Percentiles rank a stretch among this genome's conserved stretches.
phyloP scores from a whole-genome alignment of 1,284 basidiomycete genomes.

The Ganoderma lucidum region DNA sequence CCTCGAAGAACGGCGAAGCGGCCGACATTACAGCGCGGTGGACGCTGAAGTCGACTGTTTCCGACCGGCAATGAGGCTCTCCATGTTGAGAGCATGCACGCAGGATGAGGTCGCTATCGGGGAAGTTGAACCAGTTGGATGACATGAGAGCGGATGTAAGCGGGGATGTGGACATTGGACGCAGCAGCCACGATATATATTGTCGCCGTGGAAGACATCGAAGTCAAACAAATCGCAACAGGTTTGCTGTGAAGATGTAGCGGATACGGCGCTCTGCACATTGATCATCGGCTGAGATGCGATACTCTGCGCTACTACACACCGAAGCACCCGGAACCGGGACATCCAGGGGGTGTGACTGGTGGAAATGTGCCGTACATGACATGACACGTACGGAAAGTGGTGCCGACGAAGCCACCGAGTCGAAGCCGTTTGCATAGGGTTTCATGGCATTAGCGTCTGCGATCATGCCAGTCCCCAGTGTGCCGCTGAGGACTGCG shows the following conservation, averaged over 20 bases:
- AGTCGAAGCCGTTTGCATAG: background rate
- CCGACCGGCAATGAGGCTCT: conserved; percentile 14
- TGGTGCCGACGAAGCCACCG: background rate
- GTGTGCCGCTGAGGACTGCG: conserved; percentile 32
- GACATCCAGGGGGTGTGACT: background rate
- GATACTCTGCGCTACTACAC: background rate
- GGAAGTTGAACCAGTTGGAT: conserved; percentile 47
- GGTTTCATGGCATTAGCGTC: conserved; percentile 21
- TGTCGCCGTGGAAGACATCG: background rate
- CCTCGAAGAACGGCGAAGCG: conserved; percentile 72
- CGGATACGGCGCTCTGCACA: background rate
- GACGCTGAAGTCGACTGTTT: conserved; percentile 58
- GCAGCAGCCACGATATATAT: background rate
- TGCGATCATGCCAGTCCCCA: conserved; percentile 31
- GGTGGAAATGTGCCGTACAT: conserved; percentile 3
- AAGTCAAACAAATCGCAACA: background rate
- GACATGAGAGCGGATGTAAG: conserved; percentile 24
- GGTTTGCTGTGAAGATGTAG: conserved; percentile 10
- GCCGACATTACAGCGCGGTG: conserved; percentile 67
- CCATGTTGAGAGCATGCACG: conserved; percentile 45
- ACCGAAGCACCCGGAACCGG: conserved; percentile 6
- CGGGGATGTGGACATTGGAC: background rate
- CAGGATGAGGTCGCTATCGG: conserved; percentile 64
- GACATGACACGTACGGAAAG: conserved; percentile 8
- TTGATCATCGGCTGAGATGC: background rate